phyloP scores from a whole-genome alignment of 352 stramenopile species.

The Peronospora farinosa region DNA sequence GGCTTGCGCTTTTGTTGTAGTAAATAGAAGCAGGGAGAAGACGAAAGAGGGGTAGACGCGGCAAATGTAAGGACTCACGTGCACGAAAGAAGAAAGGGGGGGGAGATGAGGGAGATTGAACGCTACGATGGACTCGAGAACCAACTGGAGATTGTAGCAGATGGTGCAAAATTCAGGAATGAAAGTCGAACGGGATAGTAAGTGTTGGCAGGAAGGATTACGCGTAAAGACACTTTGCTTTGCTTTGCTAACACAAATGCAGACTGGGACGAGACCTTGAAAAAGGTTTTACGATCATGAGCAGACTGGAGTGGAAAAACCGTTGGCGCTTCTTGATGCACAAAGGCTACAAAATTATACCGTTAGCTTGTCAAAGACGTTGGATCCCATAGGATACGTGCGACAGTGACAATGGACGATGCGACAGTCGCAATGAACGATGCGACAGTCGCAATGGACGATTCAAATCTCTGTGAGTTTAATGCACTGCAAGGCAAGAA shows the following conservation, averaged over 20 bases:
- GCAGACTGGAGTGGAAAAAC: too few species aligned
- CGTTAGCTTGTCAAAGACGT: too few species aligned
- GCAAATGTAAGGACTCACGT: background rate
- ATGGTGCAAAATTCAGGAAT: slow-evolving; percentile 2
- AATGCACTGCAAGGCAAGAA: too few species aligned
- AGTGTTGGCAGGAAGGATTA: too few species aligned
- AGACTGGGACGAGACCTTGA: too few species aligned
- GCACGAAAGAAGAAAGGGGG: background rate
- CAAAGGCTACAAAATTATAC: too few species aligned
- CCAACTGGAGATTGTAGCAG: background rate
- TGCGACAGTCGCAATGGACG: slow-evolving; percentile 16
- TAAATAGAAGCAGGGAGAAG: background rate
- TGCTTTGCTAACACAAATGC: too few species aligned
- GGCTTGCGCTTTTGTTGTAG: background rate
- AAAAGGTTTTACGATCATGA: too few species aligned
- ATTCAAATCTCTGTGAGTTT: background rate
- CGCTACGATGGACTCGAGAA: background rate
- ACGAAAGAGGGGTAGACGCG: slow-evolving; percentile 2
- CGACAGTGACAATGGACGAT: slow-evolving; percentile 15
- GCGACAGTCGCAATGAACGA: slow-evolving; percentile 19
- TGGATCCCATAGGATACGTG: too few species aligned
- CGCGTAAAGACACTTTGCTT: too few species aligned
- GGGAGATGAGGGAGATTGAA: too few species aligned
- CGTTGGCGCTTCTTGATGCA: too few species aligned
- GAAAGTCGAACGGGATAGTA: background rate